Evolutionary conservation across 1,284 basidiomycete genomes (phyloP).

Genomic region (Porodaedalea pini): DNA sequence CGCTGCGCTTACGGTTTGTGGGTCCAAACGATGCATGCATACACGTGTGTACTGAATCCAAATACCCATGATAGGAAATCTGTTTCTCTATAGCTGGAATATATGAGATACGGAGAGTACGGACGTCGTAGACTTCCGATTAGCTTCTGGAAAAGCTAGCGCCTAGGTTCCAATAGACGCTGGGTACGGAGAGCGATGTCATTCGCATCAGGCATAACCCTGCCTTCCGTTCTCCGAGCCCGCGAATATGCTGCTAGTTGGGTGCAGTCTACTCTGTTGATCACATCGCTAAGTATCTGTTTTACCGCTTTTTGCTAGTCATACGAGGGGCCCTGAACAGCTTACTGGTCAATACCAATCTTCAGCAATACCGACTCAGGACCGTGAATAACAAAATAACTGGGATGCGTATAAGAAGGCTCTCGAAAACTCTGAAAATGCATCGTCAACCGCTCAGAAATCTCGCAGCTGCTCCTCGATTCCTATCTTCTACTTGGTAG

Average conservation of each 20-base stretch:
- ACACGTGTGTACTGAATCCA: not conserved
- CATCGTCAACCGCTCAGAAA: not conserved
- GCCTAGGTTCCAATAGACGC: not conserved
- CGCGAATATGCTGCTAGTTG: not conserved
- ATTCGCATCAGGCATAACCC: not conserved
- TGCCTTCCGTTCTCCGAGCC: not conserved
- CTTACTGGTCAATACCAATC: no score
- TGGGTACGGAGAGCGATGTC: not conserved
- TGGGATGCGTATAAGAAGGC: slow-evolving; percentile 7
- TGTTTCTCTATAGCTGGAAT: not conserved
- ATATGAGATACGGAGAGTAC: not conserved
- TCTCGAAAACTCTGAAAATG: not conserved
- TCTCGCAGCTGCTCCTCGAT: not conserved
- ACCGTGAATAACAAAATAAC: not conserved
- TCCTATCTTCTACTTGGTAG: not conserved
- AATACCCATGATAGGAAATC: slow-evolving; percentile 6
- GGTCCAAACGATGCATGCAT: not conserved
- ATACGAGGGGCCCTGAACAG: no score
- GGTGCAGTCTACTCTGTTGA: not conserved
- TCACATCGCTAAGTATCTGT: not conserved
- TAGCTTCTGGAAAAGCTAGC: not conserved
- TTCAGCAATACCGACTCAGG: not conserved
- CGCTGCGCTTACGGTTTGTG: not conserved
- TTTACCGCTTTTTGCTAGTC: not conserved
- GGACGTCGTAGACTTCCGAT: not conserved